Base-by-base conservation (phyloP, 2,329 filamentous ascomycete species). In the Berkeleyomyces rouxiae region DNA sequence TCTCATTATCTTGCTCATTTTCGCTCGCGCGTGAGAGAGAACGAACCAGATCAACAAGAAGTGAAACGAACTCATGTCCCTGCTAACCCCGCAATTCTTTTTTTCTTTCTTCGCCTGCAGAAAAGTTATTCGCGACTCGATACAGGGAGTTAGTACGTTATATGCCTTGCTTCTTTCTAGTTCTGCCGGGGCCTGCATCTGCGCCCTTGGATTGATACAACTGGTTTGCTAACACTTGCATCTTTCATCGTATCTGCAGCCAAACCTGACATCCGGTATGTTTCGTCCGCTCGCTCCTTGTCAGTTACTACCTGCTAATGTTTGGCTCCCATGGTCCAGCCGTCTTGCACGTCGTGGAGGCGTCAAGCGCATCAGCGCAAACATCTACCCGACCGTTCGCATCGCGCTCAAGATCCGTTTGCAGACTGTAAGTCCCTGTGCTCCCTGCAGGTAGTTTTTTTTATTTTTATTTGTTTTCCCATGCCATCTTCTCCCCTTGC, bases 291-390 rank as follows among this genome's bases (percentile, higher is more conserved):
- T 5, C 5, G 62, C 6, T n/a, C 43, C 5, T 55, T 37, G 58
- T 23, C 9, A 60, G 9, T 39, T 13, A 7, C 7, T 9, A n/a
- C 4, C 13, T 55, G 11, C 9, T n/a, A 5, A 13, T 55, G 36
- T 43, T 11, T 10, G 2, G 10, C 6, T 13, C 42, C 33, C 49
- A 7, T 55, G 31, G 43, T 33, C 2, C 60, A 84, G 86, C 67
- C 84, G 87, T 47, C 73, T 92, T 0, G 88, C 88, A 1, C 81
- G 88, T 4, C 82, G 88, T 5, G 88, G 87, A 1, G 88, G 88
- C 0, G 84, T 92, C 0, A 90, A 90, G 70, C 77, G 87, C 0
- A 89, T 91, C 7, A 85, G 83, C 0, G 79, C 70, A 0, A 66
- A 55, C 0, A 84, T 90, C 2, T 91, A 91, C 68, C 76, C 83